A percentile compares a stretch with the other conserved stretches of the same genome.
Conservation (phyloP, 768 basidiomycete species). For the Cytidiella melzeri region DNA sequence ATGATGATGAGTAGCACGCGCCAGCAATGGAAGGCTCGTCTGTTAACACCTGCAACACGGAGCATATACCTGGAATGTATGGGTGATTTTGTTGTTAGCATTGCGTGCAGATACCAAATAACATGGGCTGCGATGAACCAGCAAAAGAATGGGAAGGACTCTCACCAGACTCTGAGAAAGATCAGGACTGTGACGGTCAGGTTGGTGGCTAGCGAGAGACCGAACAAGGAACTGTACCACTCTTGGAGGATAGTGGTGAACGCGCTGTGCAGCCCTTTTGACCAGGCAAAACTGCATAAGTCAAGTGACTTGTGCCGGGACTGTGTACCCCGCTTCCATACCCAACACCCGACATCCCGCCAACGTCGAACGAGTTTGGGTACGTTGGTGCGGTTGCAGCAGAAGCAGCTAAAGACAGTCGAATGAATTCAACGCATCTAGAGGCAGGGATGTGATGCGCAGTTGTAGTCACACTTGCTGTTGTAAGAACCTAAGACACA, state of each 20-base stretch:
- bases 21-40: conserved; percentile 20
- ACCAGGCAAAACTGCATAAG: conserved; percentile 26
- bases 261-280: conserved; percentile 26
- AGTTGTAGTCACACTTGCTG: too few relatives aligned
- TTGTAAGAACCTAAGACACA: too few relatives aligned
- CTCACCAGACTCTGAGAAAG: conserved; percentile 29
- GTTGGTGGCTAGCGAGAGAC: conserved; percentile 29
- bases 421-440: too few relatives aligned
- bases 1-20: conserved; percentile 24
- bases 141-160: background rate
- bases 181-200: conserved; percentile 28
- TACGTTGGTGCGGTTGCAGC: too few relatives aligned
- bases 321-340: too few relatives aligned
- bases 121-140: background rate
- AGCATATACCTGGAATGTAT: conserved; percentile 17
- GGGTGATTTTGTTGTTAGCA: too few relatives aligned
- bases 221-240: conserved; percentile 32
- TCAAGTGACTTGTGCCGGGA: too few relatives aligned
- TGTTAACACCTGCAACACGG: conserved; percentile 14
- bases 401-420: too few relatives aligned
- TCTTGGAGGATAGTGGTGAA: conserved; percentile 25
- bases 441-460: too few relatives aligned
- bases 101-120: background rate
- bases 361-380: too few relatives aligned
- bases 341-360: too few relatives aligned